Evolutionary conservation across 2,329 filamentous ascomycete genomes (phyloP).

Genomic region (Monosporascus cannonballus): DNA sequence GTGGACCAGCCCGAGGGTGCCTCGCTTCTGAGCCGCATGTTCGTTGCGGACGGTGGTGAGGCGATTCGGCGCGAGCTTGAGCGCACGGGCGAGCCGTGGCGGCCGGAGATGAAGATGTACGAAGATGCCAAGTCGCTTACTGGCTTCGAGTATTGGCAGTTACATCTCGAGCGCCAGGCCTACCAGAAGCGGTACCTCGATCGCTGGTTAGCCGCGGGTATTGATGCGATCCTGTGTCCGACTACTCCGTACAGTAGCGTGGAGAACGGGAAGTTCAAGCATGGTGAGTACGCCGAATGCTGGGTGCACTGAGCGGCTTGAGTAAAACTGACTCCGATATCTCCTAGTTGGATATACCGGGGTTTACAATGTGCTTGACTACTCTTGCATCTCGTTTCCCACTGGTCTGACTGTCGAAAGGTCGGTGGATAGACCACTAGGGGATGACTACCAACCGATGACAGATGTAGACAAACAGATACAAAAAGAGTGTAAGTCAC

Average conservation of each 20-base stretch:
- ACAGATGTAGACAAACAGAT: conserved; percentile 31
- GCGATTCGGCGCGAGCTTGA: conserved; percentile 33
- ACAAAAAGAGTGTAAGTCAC: conserved; percentile 38
- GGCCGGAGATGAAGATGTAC: conserved; percentile 22
- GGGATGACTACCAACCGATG: conserved; percentile 26
- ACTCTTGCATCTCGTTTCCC: conserved; percentile 41
- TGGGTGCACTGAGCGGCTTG: not conserved
- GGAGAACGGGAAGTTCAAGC: conserved; percentile 36
- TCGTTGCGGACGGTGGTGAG: conserved; percentile 40
- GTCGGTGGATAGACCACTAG: conserved; percentile 27
- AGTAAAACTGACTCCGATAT: not conserved
- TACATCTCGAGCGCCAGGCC: conserved; percentile 38
- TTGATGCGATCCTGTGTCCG: conserved; percentile 60
- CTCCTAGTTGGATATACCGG: conserved; percentile 41
- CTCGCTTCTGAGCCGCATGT: conserved; percentile 37
- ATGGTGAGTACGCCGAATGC: conserved; percentile 26
- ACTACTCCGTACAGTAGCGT: conserved; percentile 39
- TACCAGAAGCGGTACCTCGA: conserved; percentile 42
- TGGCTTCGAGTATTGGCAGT: conserved; percentile 40
- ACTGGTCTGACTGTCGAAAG: conserved; percentile 36
- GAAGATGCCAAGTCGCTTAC: conserved; percentile 29
- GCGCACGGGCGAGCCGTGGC: conserved; percentile 34
- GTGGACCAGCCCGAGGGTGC: conserved; percentile 33
- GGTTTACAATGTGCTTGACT: conserved; percentile 44
- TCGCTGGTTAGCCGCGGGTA: conserved; percentile 38